phyloP scores from a whole-genome alignment of 805 yeast species.

The Candida oleophila region DNA sequence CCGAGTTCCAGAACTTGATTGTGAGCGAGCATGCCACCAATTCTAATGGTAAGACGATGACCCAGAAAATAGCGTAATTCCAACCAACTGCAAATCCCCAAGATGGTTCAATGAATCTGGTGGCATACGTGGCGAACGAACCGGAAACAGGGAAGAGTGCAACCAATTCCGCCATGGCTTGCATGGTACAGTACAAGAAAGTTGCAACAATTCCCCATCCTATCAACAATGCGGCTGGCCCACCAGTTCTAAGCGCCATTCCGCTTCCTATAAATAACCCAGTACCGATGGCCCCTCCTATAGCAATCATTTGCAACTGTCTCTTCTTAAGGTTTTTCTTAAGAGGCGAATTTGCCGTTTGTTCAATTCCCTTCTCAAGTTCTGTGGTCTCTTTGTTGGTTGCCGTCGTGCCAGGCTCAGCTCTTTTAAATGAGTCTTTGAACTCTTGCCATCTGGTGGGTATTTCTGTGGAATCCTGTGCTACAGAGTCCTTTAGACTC shows the following conservation, averaged over 20 bases:
- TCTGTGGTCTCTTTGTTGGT: neutral
- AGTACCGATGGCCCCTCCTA: constrained; percentile 43
- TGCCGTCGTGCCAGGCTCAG: constrained; percentile 10
- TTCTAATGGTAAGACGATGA: constrained; percentile 42
- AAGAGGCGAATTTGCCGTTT: constrained; percentile 16
- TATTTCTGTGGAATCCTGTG: neutral
- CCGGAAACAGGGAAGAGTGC: constrained; percentile 40
- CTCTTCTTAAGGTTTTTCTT: constrained; percentile 27
- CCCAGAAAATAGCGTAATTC: constrained; percentile 46
- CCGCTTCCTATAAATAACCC: constrained; percentile 43
- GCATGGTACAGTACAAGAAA: constrained; percentile 44
- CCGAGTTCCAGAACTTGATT: constrained; percentile 38
- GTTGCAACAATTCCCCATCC: constrained; percentile 41
- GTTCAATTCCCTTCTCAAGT: constrained; percentile 2
- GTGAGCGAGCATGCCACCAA: constrained; percentile 42
- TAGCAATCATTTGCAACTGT: constrained; percentile 38
- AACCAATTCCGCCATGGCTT: constrained; percentile 40
- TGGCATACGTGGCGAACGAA: constrained; percentile 40
- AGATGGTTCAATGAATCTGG: constrained; percentile 41
- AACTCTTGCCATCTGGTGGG: constrained; percentile 21
- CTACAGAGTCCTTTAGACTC: neutral
- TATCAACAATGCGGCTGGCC: constrained; percentile 35
- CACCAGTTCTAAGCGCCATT: constrained; percentile 33
- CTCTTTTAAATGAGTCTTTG: constrained; percentile 28
- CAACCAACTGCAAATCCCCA: constrained; percentile 48